A percentile compares a stretch with the other conserved stretches of the same genome.
Evolutionary conservation across 306 rosid species (phyloP).

Genomic region (Quillaja saponaria): DNA sequence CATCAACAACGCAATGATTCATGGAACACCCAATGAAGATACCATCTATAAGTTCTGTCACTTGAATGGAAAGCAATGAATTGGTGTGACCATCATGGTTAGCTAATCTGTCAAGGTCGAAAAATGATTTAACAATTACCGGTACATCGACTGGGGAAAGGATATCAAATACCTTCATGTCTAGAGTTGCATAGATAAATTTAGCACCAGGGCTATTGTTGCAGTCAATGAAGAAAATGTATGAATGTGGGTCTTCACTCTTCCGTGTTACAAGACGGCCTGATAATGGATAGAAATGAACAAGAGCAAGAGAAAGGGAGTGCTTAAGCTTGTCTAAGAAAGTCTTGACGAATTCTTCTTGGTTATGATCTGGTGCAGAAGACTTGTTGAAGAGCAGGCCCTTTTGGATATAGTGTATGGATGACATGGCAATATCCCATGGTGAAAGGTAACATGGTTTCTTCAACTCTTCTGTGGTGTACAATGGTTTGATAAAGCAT

Average conservation of each 20-base stretch:
- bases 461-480: not conserved
- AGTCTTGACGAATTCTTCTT: constrained; percentile 17
- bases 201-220: constrained; percentile 41
- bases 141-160: constrained; percentile 62
- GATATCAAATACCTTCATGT: constrained; percentile 42
- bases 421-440: constrained; percentile 50
- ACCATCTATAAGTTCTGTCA: constrained; percentile 58
- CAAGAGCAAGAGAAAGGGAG: constrained; percentile 53
- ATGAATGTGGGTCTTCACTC: constrained; percentile 33
- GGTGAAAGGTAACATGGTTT: constrained; percentile 37
- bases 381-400: constrained; percentile 71
- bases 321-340: constrained; percentile 44
- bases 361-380: not conserved
- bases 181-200: constrained; percentile 51
- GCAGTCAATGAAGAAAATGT: constrained; percentile 45
- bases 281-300: constrained; percentile 64
- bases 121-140: constrained; percentile 45
- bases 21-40: constrained; percentile 69
- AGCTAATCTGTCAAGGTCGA: constrained; percentile 55
- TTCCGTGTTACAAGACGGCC: constrained; percentile 48
- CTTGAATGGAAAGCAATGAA: constrained; percentile 54
- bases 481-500: constrained; percentile 39
- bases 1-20: constrained; percentile 53
- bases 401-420: constrained; percentile 56
- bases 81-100: constrained; percentile 63